phyloP scores from a whole-genome alignment of 2,329 filamentous ascomycete genomes.

The Fusarium haematococcum region DNA sequence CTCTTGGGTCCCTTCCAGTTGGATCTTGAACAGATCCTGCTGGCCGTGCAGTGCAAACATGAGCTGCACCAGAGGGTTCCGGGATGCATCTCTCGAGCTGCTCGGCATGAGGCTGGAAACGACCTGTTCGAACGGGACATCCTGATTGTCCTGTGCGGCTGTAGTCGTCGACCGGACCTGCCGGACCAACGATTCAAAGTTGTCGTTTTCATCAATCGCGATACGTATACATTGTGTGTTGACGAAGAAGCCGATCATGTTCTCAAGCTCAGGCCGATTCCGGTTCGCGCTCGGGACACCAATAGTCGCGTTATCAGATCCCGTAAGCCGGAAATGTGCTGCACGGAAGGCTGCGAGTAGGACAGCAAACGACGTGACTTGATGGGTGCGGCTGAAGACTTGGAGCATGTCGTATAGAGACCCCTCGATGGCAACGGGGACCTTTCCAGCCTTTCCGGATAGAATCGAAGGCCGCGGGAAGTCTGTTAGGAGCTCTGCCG shows the following conservation, averaged over 20 bases:
- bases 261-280: constrained; percentile 23
- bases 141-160: constrained; percentile 5
- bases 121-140: constrained; percentile 13
- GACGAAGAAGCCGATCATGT: constrained; percentile 44
- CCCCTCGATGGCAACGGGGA: constrained; percentile 17
- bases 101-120: constrained; percentile 2
- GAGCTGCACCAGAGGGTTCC: constrained; percentile 11
- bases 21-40: constrained; percentile 30
- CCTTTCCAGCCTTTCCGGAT: constrained; percentile 20
- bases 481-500: constrained; percentile 33
- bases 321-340: constrained; percentile 43
- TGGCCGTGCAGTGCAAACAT: constrained; percentile 27
- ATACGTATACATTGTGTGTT: constrained; percentile 43
- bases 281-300: constrained; percentile 37
- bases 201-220: constrained; percentile 15
- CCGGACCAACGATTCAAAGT: constrained; percentile 21
- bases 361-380: constrained; percentile 22
- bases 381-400: constrained; percentile 12
- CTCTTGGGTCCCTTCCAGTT: constrained; percentile 23
- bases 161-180: constrained; percentile 19
- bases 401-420: constrained; percentile 12
- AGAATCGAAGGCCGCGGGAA: constrained; percentile 22
- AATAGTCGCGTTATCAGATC: constrained; percentile 36
- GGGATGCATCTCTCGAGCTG: neutral
- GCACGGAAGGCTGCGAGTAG: constrained; percentile 43